These are phyloP conservation scores for Thyridium curvatum DNA, from an alignment of 2,329 filamentous ascomycete genomes.

Conservation along the genomic window DNA sequence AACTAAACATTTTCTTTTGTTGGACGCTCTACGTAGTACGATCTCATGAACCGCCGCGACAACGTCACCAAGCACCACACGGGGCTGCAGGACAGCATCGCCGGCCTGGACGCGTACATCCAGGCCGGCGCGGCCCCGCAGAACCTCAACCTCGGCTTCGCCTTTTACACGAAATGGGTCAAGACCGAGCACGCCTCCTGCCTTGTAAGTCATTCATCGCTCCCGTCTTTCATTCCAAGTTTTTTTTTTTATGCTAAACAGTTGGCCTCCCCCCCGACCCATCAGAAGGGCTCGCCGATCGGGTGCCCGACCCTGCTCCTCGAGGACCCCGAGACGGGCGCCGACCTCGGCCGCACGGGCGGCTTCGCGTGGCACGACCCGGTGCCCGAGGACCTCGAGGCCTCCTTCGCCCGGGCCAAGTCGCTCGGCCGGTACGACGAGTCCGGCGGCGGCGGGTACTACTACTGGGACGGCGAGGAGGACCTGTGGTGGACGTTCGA, in stretches of 20 bases:
- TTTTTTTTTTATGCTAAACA: no score
- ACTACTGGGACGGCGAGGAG: conserved; percentile 57
- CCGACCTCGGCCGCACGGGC: conserved; percentile 46
- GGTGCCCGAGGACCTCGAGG: conserved; percentile 43
- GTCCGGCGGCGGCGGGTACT: conserved; percentile 50
- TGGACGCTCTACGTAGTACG: no score
- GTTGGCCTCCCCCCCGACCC: no score
- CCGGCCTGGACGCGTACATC: conserved; percentile 53
- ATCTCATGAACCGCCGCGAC: conserved; percentile 69
- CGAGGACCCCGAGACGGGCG: conserved; percentile 53
- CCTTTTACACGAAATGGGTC: conserved; percentile 67
- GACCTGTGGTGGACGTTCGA: conserved; percentile 72
- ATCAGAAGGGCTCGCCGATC: conserved; percentile 38
- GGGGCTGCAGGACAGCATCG: conserved; percentile 46
- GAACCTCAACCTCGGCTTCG: conserved; percentile 60
- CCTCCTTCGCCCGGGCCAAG: conserved; percentile 52
- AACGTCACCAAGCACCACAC: conserved; percentile 58
- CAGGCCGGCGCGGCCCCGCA: conserved; percentile 44
- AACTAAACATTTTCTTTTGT: no score
- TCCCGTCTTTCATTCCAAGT: no score
- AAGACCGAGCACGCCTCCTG: conserved; percentile 39
- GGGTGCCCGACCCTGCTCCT: conserved; percentile 54
- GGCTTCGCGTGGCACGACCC: conserved; percentile 54
- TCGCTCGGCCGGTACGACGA: conserved; percentile 49
- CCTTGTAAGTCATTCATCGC: conserved; percentile 6